Percentiles rank a stretch among this genome's conserved stretches.
Evolutionary conservation across 306 rosid species (phyloP).

Genomic region (Senna tora): DNA sequence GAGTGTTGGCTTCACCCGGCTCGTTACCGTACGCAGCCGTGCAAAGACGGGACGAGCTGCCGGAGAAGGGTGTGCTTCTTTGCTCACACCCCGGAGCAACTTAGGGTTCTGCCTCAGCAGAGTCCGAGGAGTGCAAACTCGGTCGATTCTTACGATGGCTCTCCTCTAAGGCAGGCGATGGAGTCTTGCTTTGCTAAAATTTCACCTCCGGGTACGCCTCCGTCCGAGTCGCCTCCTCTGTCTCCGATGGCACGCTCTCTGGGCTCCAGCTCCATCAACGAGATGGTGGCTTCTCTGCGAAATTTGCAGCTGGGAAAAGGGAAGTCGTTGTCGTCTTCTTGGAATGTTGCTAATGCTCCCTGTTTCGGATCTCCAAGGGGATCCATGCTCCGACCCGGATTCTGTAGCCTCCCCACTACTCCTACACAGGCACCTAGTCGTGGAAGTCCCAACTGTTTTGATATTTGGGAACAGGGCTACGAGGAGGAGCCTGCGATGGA

Average conservation of each 20-base stretch:
- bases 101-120: slow-evolving; percentile 72
- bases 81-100: slow-evolving; percentile 94
- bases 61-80: slow-evolving; percentile 85
- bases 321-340: slow-evolving; percentile 59
- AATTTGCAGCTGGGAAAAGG: slow-evolving; percentile 71
- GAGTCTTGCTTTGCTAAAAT: slow-evolving; percentile 46
- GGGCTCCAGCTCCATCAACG: slow-evolving; percentile 53
- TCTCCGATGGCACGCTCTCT: slow-evolving; percentile 69
- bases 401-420: slow-evolving; percentile 72
- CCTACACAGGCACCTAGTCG: slow-evolving; percentile 63
- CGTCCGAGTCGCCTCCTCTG: slow-evolving; percentile 71
- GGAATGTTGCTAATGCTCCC: slow-evolving; percentile 63
- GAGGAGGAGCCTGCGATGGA: slow-evolving; percentile 93
- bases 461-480: slow-evolving; percentile 46
- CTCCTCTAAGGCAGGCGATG: slow-evolving; percentile 58
- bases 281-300: slow-evolving; percentile 74
- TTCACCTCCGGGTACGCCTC: slow-evolving; percentile 58
- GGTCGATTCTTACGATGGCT: slow-evolving; percentile 68
- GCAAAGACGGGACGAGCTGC: slow-evolving; percentile 85
- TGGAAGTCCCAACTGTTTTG: slow-evolving; percentile 43
- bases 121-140: slow-evolving; percentile 55
- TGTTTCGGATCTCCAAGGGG: slow-evolving; percentile 67
- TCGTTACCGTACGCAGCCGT: slow-evolving; percentile 92
- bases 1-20: slow-evolving; percentile 99
- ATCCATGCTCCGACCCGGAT: slow-evolving; percentile 71